These are phyloP conservation scores for Tylopilus sp. DNA, from an alignment of 1,284 basidiomycete species.

Conservation along the genomic window DNA sequence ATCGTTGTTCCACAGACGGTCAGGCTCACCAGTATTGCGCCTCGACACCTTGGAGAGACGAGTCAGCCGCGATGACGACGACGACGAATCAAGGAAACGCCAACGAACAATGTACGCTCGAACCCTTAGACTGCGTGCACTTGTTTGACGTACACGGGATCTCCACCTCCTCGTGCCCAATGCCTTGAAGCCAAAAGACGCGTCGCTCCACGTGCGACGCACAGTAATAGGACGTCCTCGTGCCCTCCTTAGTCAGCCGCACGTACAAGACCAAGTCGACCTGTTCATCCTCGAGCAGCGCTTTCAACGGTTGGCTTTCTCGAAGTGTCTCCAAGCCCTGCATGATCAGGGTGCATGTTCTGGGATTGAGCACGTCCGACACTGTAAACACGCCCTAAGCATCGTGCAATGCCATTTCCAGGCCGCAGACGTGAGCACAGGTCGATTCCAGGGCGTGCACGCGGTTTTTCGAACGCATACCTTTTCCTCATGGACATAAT, in stretches of 20 bases:
- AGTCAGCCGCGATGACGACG: conserved; percentile 3
- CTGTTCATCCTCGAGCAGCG: conserved; percentile 9
- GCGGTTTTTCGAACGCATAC: conserved; percentile 8
- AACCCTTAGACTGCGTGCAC: conserved; percentile 9
- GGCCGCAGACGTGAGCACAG: not conserved
- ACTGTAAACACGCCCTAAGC: conserved; percentile 17
- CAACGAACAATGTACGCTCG: conserved; percentile 25
- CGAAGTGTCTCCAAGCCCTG: conserved; percentile 12
- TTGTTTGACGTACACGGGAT: conserved; percentile 24
- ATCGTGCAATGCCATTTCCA: not conserved
- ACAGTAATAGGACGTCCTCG: conserved; percentile 23
- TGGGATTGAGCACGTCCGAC: conserved; percentile 17
- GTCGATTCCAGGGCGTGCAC: not conserved
- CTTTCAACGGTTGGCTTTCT: conserved; percentile 4
- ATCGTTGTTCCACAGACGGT: no score
- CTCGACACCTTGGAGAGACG: conserved; percentile 20
- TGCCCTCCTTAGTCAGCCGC: not conserved
- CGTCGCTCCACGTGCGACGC: conserved; percentile 28
- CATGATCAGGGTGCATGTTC: conserved; percentile 6
- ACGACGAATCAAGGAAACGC: not conserved
- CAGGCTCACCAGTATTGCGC: conserved; percentile 30
- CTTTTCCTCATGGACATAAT: conserved; percentile 27
- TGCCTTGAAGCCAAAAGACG: conserved; percentile 30
- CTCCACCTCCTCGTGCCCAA: conserved; percentile 16
- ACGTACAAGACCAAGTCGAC: conserved; percentile 21